These are phyloP conservation scores for Monocercomonoides exilis DNA, from an alignment of 78 protist species.

Conservation along the genomic window DNA sequence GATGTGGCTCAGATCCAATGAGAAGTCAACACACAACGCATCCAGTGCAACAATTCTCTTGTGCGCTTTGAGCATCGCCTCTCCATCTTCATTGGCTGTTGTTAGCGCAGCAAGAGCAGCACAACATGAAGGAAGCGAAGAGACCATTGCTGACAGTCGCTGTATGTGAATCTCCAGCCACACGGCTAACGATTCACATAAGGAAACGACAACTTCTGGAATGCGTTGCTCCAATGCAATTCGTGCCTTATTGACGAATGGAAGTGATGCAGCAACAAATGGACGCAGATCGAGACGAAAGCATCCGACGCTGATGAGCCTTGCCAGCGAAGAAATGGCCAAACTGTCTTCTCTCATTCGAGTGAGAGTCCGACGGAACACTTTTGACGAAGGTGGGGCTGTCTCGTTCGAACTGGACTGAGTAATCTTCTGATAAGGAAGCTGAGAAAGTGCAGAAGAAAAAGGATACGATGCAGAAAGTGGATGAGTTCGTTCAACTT, in stretches of 20 bases:
- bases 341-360: neutral
- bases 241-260: neutral
- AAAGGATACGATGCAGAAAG: neutral
- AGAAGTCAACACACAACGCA: neutral
- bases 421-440: too few relatives aligned
- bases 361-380: neutral
- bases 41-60: neutral
- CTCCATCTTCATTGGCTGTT: neutral
- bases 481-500: too few relatives aligned
- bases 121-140: neutral
- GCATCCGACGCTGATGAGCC: neutral
- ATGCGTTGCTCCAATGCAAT: neutral
- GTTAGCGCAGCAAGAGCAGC: neutral
- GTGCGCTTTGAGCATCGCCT: neutral
- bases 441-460: neutral
- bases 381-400: neutral
- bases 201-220: neutral
- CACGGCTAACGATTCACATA: neutral
- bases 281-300: neutral
- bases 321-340: neutral
- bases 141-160: neutral
- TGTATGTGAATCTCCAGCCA: neutral
- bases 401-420: too few relatives aligned
- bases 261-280: neutral
- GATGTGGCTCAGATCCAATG: neutral